Evolutionary conservation across 2,329 filamentous ascomycete species (phyloP), one percentile per base, ranked within the genome.

Genomic region (Pseudocercospora crystallina): DNA sequence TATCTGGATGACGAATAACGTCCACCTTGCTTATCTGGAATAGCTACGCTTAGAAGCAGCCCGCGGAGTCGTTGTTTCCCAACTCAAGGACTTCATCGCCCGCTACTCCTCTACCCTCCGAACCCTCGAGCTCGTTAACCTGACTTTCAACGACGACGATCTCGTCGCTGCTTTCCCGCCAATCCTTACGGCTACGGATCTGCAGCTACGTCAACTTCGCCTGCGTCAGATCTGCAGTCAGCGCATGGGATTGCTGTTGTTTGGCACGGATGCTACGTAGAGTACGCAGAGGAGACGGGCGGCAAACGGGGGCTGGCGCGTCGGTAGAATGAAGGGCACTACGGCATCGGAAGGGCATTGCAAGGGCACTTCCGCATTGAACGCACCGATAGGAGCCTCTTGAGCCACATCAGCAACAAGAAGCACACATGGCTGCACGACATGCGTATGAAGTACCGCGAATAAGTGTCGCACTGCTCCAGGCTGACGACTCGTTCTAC

Each of bases 61-160:
- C 9, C 48, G 42, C 15, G 13, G 44, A 7, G 40, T 55, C 26
- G 30, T 31, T 10, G 32, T 34, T 5, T 20, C 36, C 4, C n/a
- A 41, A 13, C 49, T 55, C n/a, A 15, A 31, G 5, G 17, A 26
- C 5, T 52, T 55, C 42, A 13, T 52, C 17, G 26, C 20, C 10
- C 43, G 48, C 17, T 48, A 55, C 35, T 43, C 40, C 11, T 29
- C 42, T 5, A 49, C 44, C 7, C 38, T 56, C 30, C 38, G 43
- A 2, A 43, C 12, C 15, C 41, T 56, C 2, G 37, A 42, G 14
- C 17, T 53, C 13, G 33, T 41, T 17, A 38, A 47, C 32, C 14
- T 56, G 14, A 46, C 37, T 9, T 56, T 53, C 46, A 34, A 9
- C 13, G 35, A 56, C 20, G 42, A 49, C 14, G 49, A 38, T 5